Base-by-base conservation (phyloP, 805 yeast genomes). In the Yamadazyma ubonensis region DNA sequence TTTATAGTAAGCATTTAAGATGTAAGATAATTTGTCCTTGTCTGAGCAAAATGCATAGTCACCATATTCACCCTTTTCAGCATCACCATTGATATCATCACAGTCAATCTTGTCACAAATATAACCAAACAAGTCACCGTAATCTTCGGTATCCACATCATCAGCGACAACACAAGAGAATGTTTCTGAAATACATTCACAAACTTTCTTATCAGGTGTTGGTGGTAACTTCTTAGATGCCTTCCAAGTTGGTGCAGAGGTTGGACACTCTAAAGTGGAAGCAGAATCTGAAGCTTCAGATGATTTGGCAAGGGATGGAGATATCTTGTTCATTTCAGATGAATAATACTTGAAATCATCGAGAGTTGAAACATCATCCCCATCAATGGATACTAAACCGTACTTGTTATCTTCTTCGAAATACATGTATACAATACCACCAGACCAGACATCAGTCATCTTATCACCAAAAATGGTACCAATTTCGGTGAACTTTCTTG, bases 351-450 rank as follows among this genome's bases (percentile, higher is more conserved):
- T 59, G 71, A 69, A 85, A 65, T 85, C 93, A 5, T 55, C 65
- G 52, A 83, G 58, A 5, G 90, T 84, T 17, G 71, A 63, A 39
- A 84, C 88, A 12, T 47, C 45, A 54, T 65, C 73, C 31, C 66
- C 64, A 18, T 53, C 55, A 35, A 83, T 65, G 22, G 81, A 55
- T 18, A 87, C 95, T 45, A 87, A 73, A 45, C 96, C 96, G 58
- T 86, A 87, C 50, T 85, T 62, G 65, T 88, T 88, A 33, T 65
- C 81, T 65, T 87, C 96, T 70, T 88, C 79, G 61, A 82, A 85
- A 69, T 86, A 87, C 93, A 86, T 86, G 75, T 88, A 87, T 39
- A 86, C 91, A 53, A 87, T 85, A 64, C 96, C 96, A 58, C 96
- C 96, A 29, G 95, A 86, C 93, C 95, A 88, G 38, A 87, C 90